These are phyloP conservation scores for Xerocomellus intermedius DNA, from an alignment of 768 basidiomycete species.

Conservation along the genomic window DNA sequence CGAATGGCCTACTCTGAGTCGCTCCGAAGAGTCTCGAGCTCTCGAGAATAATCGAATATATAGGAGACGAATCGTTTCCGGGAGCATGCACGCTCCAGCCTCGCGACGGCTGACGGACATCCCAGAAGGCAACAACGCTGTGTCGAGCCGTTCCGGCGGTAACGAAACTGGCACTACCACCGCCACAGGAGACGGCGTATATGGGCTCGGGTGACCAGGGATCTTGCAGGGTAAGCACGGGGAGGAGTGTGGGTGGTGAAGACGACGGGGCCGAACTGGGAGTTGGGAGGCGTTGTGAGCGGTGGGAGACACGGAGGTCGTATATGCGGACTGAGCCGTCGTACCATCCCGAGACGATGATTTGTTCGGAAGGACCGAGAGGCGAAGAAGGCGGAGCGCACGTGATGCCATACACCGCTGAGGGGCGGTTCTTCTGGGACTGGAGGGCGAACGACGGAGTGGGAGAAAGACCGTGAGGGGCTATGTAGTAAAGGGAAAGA, in stretches of 20 bases:
- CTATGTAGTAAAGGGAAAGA: slow-evolving; percentile 55
- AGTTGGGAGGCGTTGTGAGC: slow-evolving; percentile 8
- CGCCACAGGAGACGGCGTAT: slow-evolving; percentile 74
- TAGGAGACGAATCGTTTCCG: slow-evolving; percentile 74
- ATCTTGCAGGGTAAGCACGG: slow-evolving; percentile 62
- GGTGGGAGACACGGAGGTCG: slow-evolving; percentile 58
- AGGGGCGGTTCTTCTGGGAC: slow-evolving; percentile 34
- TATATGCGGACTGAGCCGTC: slow-evolving; percentile 72
- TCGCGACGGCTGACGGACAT: slow-evolving; percentile 55
- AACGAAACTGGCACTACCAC: slow-evolving; percentile 62
- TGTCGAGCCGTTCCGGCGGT: slow-evolving; percentile 78
- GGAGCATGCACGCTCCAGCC: slow-evolving; percentile 85
- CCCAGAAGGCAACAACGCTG: slow-evolving; percentile 80
- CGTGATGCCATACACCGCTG: slow-evolving; percentile 74
- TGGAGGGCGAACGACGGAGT: slow-evolving; percentile 51
- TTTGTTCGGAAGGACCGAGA: slow-evolving; percentile 68
- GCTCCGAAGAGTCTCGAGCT: slow-evolving; percentile 77
- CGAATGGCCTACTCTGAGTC: slow-evolving; percentile 73
- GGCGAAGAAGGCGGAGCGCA: slow-evolving; percentile 59
- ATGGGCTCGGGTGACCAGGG: slow-evolving; percentile 72
- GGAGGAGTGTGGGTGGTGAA: slow-evolving; percentile 42
- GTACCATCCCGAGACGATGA: slow-evolving; percentile 80
- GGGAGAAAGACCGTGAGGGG: slow-evolving; percentile 43
- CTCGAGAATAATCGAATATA: slow-evolving; percentile 72
- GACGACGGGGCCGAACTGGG: slow-evolving; percentile 1